Conservation (phyloP, 805 yeast species). For the Candida caryicola region DNA sequence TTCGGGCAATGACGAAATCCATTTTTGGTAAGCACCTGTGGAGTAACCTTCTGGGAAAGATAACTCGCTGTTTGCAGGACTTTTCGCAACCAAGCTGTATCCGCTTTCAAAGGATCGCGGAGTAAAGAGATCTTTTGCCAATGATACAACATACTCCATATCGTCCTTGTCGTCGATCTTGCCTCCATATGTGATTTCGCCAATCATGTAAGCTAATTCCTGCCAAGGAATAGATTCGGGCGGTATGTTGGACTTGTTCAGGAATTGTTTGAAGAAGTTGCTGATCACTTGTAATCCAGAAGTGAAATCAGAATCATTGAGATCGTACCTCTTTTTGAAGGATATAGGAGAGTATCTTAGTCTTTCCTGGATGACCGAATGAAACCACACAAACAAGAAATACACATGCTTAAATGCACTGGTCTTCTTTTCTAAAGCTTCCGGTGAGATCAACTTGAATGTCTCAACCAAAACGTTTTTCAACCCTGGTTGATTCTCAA, state of each 20-base stretch:
- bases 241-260: conserved; percentile 7
- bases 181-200: conserved; percentile 64
- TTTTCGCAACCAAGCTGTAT: conserved; percentile 41
- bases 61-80: conserved; percentile 17
- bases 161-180: conserved; percentile 49
- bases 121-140: conserved; percentile 41
- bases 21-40: conserved; percentile 32
- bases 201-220: conserved; percentile 46
- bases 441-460: conserved; percentile 20
- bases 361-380: conserved; percentile 59
- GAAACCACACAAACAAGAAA: conserved; percentile 68
- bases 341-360: conserved; percentile 61
- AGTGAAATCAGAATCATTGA: conserved; percentile 69
- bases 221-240: conserved; percentile 50
- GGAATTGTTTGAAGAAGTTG: conserved; percentile 29
- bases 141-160: conserved; percentile 25
- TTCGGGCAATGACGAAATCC: conserved; percentile 58
- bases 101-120: conserved; percentile 36
- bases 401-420: conserved; percentile 46
- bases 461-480: conserved; percentile 44
- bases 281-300: conserved; percentile 47
- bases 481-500: conserved; percentile 64
- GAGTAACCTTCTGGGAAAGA: conserved; percentile 49
- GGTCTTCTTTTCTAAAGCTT: conserved; percentile 23
- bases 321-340: conserved; percentile 59